Base-by-base conservation (phyloP, 768 basidiomycete species). In the Lactifluus pinguis region DNA sequence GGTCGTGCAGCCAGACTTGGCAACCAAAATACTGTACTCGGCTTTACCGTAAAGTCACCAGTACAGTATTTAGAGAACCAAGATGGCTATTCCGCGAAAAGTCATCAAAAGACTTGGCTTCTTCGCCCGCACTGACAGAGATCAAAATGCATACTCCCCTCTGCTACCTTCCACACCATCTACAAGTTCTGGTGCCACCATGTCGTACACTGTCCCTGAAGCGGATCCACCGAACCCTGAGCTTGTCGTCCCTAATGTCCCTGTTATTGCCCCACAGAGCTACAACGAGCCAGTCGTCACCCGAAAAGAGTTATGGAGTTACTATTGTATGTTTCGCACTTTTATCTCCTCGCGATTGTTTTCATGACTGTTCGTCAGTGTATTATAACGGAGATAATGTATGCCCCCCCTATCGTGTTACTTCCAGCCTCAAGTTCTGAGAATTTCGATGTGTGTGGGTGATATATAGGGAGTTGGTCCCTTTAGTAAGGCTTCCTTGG, bases 341-440 rank as follows among this genome's bases (percentile, higher is more conserved):
- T 17, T 13, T 25, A n/a, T n/a, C 11, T 9, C 17, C 32, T 39
- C 44, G 42, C 17, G 36, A 55, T 34, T 19, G 36, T 45, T 38
- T 41, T 65, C 49, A 55, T 52, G 39, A 17, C 52, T 41, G 29
- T 17, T 57, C 11, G 21, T 49, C 55, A 91, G 89, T 90, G 59
- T 90, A 90, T 68, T 87, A 84, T 72, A 92, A 90, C 60, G 89
- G 88, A 55, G 83, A 89, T 64, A 89, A 88, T 71, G 86, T 87
- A 65, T n/a, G 78, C 63, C 17, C 14, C 17, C 14, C 19, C 6
- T n/a, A 14, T 19, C 1, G 15, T 19, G 15, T 32, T 57, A 19
- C 55, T 50, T 32, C 53, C 3, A 41, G 21, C 19, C 42, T 30
- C 32, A 30, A 15, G 36, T 29, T 15, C 29, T 51, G 66, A 48